A percentile compares a stretch with the other conserved stretches of the same genome.
phyloP scores from a whole-genome alignment of 2,329 filamentous ascomycete genomes.

The Epichloe typhina region DNA sequence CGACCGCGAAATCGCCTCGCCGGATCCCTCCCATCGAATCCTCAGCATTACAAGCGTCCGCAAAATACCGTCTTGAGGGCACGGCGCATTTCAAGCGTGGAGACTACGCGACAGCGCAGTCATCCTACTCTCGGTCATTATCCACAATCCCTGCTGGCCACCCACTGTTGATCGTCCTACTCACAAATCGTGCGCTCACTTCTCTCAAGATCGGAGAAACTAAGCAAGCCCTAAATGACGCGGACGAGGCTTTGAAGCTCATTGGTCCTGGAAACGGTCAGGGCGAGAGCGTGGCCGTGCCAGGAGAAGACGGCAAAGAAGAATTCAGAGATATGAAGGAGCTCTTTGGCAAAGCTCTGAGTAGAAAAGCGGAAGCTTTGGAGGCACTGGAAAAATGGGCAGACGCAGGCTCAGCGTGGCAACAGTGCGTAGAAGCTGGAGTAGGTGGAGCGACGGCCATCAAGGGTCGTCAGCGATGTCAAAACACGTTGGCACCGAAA shows the following conservation, averaged over 20 bases:
- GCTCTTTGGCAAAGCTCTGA: conserved; percentile 84
- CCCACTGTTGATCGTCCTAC: conserved; percentile 74
- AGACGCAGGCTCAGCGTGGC: conserved; percentile 73
- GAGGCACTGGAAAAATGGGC: conserved; percentile 92
- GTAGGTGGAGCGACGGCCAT: conserved; percentile 76
- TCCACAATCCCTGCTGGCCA: conserved; percentile 62
- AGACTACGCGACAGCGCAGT: conserved; percentile 78
- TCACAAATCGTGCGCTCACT: conserved; percentile 84
- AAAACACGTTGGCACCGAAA: conserved; percentile 69
- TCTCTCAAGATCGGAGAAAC: conserved; percentile 85
- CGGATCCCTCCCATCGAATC: conserved; percentile 55
- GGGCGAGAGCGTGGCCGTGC: conserved; percentile 63
- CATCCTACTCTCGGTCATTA: conserved; percentile 68
- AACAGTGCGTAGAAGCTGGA: conserved; percentile 66
- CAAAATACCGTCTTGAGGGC: conserved; percentile 65
- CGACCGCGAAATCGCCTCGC: conserved; percentile 37
- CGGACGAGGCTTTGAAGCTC: conserved; percentile 63
- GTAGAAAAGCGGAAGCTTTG: conserved; percentile 87
- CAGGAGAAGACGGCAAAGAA: conserved; percentile 39
- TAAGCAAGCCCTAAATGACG: conserved; percentile 73
- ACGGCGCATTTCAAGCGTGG: conserved; percentile 88
- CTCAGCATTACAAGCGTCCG: conserved; percentile 59
- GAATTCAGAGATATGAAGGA: conserved; percentile 77
- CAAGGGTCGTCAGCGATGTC: conserved; percentile 77
- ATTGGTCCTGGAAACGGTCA: conserved; percentile 73